These are phyloP conservation scores for Schizonepeta tenuifolia DNA, from an alignment of 257 asterid genomes.

Conservation along the genomic window DNA sequence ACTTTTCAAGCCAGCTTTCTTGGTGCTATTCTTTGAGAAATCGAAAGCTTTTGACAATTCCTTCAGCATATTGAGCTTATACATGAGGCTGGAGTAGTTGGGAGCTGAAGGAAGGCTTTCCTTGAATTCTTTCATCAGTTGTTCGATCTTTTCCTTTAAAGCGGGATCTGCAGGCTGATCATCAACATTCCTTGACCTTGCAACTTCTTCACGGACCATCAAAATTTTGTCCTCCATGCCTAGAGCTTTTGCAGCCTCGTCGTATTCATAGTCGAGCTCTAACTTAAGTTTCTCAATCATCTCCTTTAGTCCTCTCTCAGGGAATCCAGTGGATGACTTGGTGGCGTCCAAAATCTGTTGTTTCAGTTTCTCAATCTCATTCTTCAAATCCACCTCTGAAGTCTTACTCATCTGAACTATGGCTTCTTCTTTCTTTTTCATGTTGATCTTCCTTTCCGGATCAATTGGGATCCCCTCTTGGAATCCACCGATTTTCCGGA, in stretches of 20 bases:
- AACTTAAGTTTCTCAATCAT: conserved; percentile 58
- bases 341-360: conserved; percentile 55
- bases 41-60: conserved; percentile 54
- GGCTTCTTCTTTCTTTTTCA: conserved; percentile 72
- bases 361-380: conserved; percentile 67
- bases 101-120: conserved; percentile 68
- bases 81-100: conserved; percentile 58
- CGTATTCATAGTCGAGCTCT: conserved; percentile 64
- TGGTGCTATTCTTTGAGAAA: conserved; percentile 41
- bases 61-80: conserved; percentile 61
- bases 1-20: conserved; percentile 49
- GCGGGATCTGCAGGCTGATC: conserved; percentile 55
- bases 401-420: conserved; percentile 45
- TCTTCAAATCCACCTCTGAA: conserved; percentile 58
- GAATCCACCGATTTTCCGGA: conserved; percentile 72
- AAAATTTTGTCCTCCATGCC: conserved; percentile 61
- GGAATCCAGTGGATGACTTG: conserved; percentile 39
- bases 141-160: conserved; percentile 60
- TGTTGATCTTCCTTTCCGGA: conserved; percentile 61
- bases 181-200: conserved; percentile 49
- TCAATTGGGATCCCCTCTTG: conserved; percentile 71
- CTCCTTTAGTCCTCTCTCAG: conserved; percentile 46
- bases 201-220: conserved; percentile 62
- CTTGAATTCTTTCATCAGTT: conserved; percentile 56
- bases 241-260: conserved; percentile 68